Conservation (phyloP, 2,329 filamentous ascomycete genomes). For the Aspergillus aculeatus region DNA sequence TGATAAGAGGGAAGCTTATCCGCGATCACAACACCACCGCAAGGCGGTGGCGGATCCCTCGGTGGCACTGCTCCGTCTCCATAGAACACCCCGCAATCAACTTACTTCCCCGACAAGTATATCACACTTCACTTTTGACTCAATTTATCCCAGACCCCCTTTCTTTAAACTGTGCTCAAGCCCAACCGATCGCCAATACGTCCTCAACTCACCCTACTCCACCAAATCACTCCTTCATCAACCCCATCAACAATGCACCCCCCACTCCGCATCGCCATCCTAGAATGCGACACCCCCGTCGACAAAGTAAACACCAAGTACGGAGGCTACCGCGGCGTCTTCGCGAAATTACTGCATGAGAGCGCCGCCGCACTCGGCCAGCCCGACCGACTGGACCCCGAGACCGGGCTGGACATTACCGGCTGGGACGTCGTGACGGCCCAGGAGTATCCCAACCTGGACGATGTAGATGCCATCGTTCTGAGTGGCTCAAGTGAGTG, state of each 20-base stretch:
- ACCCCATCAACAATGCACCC: slow-evolving; percentile 28
- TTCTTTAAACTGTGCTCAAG: too few species aligned
- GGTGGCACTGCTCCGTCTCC: too few species aligned
- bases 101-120: too few species aligned
- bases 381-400: slow-evolving; percentile 33
- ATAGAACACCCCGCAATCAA: neutral
- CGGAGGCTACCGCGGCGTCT: slow-evolving; percentile 70
- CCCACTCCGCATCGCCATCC: slow-evolving; percentile 74
- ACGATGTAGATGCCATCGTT: slow-evolving; percentile 76
- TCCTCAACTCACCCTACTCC: neutral
- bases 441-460: slow-evolving; percentile 68
- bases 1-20: too few species aligned
- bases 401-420: slow-evolving; percentile 56
- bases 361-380: slow-evolving; percentile 51
- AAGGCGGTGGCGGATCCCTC: too few species aligned
- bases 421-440: slow-evolving; percentile 70
- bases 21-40: too few species aligned
- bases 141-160: too few species aligned
- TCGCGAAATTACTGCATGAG: slow-evolving; percentile 58
- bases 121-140: too few species aligned
- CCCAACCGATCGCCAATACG: too few species aligned
- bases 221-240: neutral
- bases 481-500: slow-evolving; percentile 69
- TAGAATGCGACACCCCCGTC: slow-evolving; percentile 81
- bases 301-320: slow-evolving; percentile 63